phyloP scores from a whole-genome alignment of 2,329 filamentous ascomycete species.

The Claviceps humidiphila region DNA sequence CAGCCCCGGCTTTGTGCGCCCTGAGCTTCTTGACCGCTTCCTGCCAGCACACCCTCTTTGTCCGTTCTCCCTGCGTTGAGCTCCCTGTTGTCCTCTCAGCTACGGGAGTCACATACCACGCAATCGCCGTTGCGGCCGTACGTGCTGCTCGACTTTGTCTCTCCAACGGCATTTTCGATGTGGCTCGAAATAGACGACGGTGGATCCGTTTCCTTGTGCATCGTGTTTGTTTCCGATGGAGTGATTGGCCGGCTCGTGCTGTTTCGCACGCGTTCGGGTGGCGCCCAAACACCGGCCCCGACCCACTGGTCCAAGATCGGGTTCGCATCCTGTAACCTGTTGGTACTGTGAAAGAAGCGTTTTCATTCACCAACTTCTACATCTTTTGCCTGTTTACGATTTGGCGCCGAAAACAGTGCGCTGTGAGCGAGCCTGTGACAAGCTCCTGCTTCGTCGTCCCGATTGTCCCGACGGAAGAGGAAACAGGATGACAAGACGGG shows the following conservation, averaged over 20 bases:
- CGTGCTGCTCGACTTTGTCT: background rate
- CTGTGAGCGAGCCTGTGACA: background rate
- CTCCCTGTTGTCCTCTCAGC: no score
- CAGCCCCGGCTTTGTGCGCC: background rate
- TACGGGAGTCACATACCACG: no score
- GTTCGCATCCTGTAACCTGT: no score
- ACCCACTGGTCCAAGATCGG: no score
- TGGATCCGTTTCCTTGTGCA: background rate
- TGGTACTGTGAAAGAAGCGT: no score
- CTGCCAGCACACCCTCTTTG: background rate
- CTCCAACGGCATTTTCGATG: background rate
- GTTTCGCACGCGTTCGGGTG: background rate
- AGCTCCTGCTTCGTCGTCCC: background rate
- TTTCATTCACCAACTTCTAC: no score
- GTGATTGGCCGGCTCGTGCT: no score
- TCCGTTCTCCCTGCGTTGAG: background rate
- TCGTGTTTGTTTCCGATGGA: background rate
- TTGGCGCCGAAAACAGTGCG: background rate
- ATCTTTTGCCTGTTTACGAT: background rate
- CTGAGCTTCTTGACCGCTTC: slow-evolving; percentile 3
- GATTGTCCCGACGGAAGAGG: background rate
- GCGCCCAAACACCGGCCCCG: background rate
- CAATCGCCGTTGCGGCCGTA: no score
- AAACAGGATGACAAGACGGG: background rate
- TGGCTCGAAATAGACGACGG: background rate